Conservation (phyloP, 306 rosid genomes). For the Cicer arietinum region DNA sequence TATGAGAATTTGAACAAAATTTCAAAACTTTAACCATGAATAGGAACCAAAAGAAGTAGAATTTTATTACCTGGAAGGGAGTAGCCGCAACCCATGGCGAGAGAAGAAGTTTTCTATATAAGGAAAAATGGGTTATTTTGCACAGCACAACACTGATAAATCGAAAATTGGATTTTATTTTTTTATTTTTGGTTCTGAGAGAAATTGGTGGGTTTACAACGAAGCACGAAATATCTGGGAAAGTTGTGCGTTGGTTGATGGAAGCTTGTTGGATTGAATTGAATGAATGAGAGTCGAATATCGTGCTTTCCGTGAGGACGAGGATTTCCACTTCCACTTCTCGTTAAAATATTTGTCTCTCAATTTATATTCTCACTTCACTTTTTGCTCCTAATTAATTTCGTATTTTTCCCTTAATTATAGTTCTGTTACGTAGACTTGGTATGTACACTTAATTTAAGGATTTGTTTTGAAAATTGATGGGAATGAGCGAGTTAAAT, state of each 20-base stretch:
- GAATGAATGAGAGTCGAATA: not conserved
- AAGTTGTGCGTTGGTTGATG: slow-evolving; percentile 19
- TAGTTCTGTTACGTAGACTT: too few species aligned
- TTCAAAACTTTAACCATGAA: not conserved
- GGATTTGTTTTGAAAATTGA: too few species aligned
- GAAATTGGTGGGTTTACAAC: slow-evolving; percentile 29
- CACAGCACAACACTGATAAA: not conserved
- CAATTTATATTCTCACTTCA: too few species aligned
- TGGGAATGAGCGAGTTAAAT: too few species aligned
- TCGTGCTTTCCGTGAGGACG: slow-evolving; percentile 34
- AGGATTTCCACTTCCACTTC: slow-evolving; percentile 34
- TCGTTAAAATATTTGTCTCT: too few species aligned
- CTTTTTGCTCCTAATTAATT: too few species aligned
- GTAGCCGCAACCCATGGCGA: slow-evolving; percentile 79
- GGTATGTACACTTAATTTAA: too few species aligned
- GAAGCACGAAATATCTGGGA: slow-evolving; percentile 9
- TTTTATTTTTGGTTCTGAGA: not conserved
- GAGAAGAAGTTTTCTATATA: slow-evolving; percentile 7
- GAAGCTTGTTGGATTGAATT: slow-evolving; percentile 18
- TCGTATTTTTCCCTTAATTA: too few species aligned
- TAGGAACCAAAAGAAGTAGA: not conserved
- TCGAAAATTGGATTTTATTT: not conserved
- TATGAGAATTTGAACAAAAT: not conserved
- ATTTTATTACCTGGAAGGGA: slow-evolving; percentile 68
- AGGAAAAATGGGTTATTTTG: slow-evolving; percentile 27